Conservation (phyloP, 2,329 filamentous ascomycete species). For the Alternaria dauci region DNA sequence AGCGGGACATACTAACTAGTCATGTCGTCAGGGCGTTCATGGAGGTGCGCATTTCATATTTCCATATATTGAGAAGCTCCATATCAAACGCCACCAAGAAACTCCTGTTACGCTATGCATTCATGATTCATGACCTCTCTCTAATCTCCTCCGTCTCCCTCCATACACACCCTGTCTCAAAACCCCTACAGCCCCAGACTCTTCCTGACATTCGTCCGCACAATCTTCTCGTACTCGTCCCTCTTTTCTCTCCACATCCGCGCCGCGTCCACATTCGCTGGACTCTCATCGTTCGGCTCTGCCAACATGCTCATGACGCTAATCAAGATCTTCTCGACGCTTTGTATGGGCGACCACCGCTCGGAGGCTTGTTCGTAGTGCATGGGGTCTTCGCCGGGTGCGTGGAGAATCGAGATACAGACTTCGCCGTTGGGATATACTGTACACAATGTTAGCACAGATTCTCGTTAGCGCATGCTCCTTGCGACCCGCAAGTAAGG, state of each 20-base stretch:
- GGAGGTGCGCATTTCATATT: neutral
- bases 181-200: conserved; percentile 45
- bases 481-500: neutral
- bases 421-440: conserved; percentile 87
- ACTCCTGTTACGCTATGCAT: conserved; percentile 26
- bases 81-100: neutral
- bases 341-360: conserved; percentile 94
- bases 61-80: neutral
- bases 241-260: conserved; percentile 83
- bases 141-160: neutral
- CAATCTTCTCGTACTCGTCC: conserved; percentile 79
- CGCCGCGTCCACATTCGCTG: conserved; percentile 94
- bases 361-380: conserved; percentile 92
- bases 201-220: conserved; percentile 64
- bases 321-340: conserved; percentile 90
- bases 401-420: conserved; percentile 96
- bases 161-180: neutral
- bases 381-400: conserved; percentile 91
- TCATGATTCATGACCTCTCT: conserved; percentile 7
- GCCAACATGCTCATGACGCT: conserved; percentile 92
- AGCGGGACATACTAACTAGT: neutral
- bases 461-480: neutral
- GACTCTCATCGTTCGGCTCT: conserved; percentile 92
- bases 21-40: neutral
- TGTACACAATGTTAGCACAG: conserved; percentile 31